phyloP scores from a whole-genome alignment of 2,329 filamentous ascomycete genomes.

The Basipetospora chlamydospora region DNA sequence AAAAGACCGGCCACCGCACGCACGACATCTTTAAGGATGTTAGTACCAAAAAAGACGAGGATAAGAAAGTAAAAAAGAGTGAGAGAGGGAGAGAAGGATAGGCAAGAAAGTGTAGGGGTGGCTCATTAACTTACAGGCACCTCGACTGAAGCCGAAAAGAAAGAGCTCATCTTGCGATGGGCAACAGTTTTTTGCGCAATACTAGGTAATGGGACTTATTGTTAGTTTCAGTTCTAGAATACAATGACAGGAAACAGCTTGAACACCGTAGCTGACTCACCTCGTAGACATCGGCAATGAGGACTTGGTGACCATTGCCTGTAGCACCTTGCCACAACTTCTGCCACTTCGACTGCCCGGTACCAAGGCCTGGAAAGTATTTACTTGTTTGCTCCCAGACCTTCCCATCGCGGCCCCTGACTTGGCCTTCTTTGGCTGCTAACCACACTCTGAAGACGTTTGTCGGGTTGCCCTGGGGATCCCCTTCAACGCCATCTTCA shows the following conservation, averaged over 20 bases:
- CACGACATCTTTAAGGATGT: conserved; percentile 16
- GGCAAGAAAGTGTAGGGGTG: background rate
- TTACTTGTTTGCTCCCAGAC: background rate
- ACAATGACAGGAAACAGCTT: too few species aligned
- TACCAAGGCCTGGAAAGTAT: conserved; percentile 11
- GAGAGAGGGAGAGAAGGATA: too few species aligned
- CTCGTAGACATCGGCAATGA: conserved; percentile 12
- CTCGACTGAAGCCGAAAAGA: conserved; percentile 24
- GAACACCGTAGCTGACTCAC: conserved; percentile 9
- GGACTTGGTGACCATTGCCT: conserved; percentile 9
- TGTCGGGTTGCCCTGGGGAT: background rate
- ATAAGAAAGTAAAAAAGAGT: too few species aligned
- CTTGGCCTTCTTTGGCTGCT: background rate
- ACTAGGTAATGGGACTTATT: conserved; percentile 1
- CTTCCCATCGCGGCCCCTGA: background rate
- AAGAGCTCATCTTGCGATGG: conserved; percentile 20
- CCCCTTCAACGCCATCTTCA: background rate
- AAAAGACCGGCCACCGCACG: conserved; percentile 23
- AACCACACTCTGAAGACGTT: background rate
- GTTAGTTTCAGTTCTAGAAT: too few species aligned
- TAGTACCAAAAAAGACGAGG: too few species aligned
- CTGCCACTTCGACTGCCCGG: conserved; percentile 9
- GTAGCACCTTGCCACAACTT: conserved; percentile 11
- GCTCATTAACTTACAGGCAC: conserved; percentile 14
- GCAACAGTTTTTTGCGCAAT: conserved; percentile 5